Conservation (phyloP, 2,329 filamentous ascomycete genomes). For the Pyrenophora tritici-repentis region DNA sequence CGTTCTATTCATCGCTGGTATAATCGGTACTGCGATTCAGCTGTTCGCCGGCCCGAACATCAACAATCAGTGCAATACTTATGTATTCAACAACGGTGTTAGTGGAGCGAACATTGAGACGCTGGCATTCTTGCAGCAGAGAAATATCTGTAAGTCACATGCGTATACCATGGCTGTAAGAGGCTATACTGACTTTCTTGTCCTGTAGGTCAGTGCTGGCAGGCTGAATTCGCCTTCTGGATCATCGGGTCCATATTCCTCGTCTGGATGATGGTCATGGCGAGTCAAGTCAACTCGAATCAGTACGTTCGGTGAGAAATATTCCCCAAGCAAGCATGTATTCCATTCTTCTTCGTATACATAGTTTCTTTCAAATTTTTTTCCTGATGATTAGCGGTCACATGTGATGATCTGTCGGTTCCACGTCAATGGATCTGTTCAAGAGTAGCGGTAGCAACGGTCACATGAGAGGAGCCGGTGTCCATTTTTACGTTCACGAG, state of each 20-base stretch:
- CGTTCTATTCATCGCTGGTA: constrained; percentile 64
- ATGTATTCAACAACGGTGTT: constrained; percentile 54
- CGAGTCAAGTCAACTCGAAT: constrained; percentile 59
- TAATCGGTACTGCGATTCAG: constrained; percentile 67
- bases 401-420: neutral
- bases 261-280: constrained; percentile 69
- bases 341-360: neutral
- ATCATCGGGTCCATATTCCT: constrained; percentile 67
- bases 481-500: too few species aligned
- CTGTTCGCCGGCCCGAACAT: constrained; percentile 64
- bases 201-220: constrained; percentile 63
- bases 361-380: neutral
- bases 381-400: neutral
- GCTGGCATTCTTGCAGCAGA: constrained; percentile 66
- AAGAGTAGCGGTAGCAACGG: too few species aligned
- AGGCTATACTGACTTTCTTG: constrained; percentile 18
- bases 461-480: too few species aligned
- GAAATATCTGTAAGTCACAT: constrained; percentile 60
- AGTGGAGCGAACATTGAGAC: constrained; percentile 59
- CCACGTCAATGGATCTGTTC: too few species aligned
- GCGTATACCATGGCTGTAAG: neutral
- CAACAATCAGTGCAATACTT: constrained; percentile 63
- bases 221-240: constrained; percentile 67
- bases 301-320: constrained; percentile 35
- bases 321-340: neutral